A percentile compares a stretch with the other conserved stretches of the same genome.
These are phyloP conservation scores for Clavaria fumosa DNA, from an alignment of 768 basidiomycete species.

Conservation along the genomic window DNA sequence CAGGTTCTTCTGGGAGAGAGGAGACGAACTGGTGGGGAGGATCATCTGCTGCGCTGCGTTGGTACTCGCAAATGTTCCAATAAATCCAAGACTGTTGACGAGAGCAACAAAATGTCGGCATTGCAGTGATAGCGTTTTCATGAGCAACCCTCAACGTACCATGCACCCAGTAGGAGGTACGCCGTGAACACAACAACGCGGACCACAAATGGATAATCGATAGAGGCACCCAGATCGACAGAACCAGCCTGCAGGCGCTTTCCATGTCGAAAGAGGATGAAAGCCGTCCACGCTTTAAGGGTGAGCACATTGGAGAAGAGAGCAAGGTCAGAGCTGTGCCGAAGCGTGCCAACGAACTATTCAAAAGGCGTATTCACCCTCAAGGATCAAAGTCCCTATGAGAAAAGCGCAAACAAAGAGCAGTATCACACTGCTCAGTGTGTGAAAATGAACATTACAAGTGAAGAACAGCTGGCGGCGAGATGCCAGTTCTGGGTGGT, in stretches of 20 bases:
- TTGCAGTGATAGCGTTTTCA: too few relatives aligned
- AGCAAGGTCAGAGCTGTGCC: conserved; percentile 2
- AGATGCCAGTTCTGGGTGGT: conserved; percentile 22
- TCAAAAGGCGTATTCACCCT: conserved; percentile 25
- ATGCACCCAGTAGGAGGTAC: conserved; percentile 27
- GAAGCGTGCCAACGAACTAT: conserved; percentile 27
- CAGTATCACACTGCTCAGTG: conserved; percentile 19
- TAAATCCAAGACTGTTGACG: conserved; percentile 13
- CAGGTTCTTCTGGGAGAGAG: too few relatives aligned
- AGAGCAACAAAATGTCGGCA: too few relatives aligned
- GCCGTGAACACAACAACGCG: conserved; percentile 31
- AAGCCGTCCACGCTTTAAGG: conserved; percentile 24
- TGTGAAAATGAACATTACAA: conserved; percentile 26
- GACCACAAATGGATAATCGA: conserved; percentile 30
- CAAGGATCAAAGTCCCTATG: background rate
- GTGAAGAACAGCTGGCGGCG: conserved; percentile 37
- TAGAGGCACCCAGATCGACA: conserved; percentile 11
- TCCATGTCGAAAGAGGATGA: conserved; percentile 25
- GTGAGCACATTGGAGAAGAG: background rate
- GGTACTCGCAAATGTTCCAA: conserved; percentile 25
- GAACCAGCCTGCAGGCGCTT: conserved; percentile 13
- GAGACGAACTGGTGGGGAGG: conserved; percentile 26
- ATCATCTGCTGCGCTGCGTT: conserved; percentile 33
- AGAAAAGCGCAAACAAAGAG: background rate
- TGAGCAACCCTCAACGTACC: too few relatives aligned